phyloP scores from a whole-genome alignment of 2,329 filamentous ascomycete genomes.

The Emergomyces orientalis region DNA sequence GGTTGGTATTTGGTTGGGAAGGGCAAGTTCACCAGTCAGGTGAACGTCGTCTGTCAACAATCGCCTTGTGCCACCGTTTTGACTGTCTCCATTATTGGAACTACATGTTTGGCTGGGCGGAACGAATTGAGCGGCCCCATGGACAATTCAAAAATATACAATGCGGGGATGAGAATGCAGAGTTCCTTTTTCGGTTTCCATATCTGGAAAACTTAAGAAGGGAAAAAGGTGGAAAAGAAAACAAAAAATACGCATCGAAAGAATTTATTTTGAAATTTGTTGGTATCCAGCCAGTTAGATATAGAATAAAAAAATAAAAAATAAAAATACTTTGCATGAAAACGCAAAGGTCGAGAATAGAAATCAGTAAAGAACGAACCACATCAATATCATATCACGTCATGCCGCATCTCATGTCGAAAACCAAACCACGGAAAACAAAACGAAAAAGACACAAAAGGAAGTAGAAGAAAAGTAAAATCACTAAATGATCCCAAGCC shows the following conservation, averaged over 20 bases:
- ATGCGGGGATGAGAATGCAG: too few species aligned
- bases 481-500: slow-evolving; percentile 17
- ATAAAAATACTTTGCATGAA: neutral
- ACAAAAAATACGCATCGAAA: neutral
- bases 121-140: too few species aligned
- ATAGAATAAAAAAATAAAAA: neutral
- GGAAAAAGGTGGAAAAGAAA: neutral
- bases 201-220: too few species aligned
- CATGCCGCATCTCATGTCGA: neutral
- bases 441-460: neutral
- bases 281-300: neutral
- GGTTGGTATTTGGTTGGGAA: too few species aligned
- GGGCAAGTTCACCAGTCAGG: too few species aligned
- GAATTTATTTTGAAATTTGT: neutral
- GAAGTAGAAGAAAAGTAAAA: slow-evolving; percentile 1
- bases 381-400: neutral
- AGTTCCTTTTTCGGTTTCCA: too few species aligned
- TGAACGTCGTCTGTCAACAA: too few species aligned
- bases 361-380: neutral
- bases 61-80: too few species aligned
- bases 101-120: too few species aligned
- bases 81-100: too few species aligned
- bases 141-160: too few species aligned
- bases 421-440: neutral
- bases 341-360: neutral